Conservation (phyloP, 2,329 filamentous ascomycete species). For the Neofusicoccum ribis region DNA sequence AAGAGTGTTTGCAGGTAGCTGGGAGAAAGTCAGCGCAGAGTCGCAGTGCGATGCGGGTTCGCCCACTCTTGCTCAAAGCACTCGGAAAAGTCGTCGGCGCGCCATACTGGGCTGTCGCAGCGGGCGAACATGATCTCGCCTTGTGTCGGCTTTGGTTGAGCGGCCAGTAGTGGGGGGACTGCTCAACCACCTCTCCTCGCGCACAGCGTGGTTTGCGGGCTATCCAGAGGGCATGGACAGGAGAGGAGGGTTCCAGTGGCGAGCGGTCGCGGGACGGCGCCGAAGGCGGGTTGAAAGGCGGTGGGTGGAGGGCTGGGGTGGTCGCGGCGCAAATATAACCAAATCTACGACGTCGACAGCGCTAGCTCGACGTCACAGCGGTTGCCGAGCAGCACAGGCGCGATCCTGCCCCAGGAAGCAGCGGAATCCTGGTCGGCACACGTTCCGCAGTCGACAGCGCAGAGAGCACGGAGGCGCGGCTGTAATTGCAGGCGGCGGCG, state of each 20-base stretch:
- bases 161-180: constrained; percentile 11
- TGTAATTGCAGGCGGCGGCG: neutral
- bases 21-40: constrained; percentile 20
- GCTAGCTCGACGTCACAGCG: constrained; percentile 6
- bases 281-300: constrained; percentile 14
- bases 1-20: constrained; percentile 81
- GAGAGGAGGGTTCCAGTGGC: neutral
- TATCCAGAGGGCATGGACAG: constrained; percentile 4
- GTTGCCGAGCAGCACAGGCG: constrained; percentile 15
- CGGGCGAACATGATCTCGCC: constrained; percentile 52
- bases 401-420: constrained; percentile 4
- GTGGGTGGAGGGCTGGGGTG: neutral
- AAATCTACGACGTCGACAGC: constrained; percentile 4
- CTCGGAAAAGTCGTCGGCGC: constrained; percentile 60
- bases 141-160: constrained; percentile 28
- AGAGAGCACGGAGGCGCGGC: neutral
- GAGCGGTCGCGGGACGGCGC: neutral
- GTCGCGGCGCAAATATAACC: constrained; percentile 9
- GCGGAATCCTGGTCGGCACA: constrained; percentile 3
- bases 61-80: constrained; percentile 67
- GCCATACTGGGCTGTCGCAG: constrained; percentile 61
- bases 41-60: neutral
- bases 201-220: neutral
- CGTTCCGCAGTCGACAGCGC: neutral
- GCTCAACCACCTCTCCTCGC: constrained; percentile 8